Base-by-base conservation (phyloP, 1,284 basidiomycete species). In the Trametes polyzona region DNA sequence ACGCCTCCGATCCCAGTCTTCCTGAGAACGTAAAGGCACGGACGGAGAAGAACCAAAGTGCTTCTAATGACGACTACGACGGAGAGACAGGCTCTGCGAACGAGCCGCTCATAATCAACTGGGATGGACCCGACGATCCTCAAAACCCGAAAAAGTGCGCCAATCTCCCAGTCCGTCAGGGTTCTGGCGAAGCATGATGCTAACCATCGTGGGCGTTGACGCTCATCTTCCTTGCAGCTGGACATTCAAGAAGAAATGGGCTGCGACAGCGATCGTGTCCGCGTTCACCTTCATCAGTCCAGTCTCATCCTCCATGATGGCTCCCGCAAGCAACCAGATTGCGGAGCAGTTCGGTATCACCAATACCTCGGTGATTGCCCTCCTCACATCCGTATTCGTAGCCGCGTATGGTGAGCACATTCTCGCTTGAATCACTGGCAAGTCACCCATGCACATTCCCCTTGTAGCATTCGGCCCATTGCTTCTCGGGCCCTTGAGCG, bases 291-390 rank as follows among this genome's bases (percentile, higher is more conserved):
- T 88, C 65, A 85, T 89, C 52, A 81, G 79, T 8, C 86, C 86
- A 0, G 77, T 87, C 3, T 83, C 87, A 1, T 87, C 86, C 3
- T 82, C 86, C n/a, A 88, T 91, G 82, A 78, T 90, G 29, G 86
- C 92, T 0, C 88, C 90, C 0, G 87, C 88, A 0, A 76, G 79
- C 1, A 64, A 64, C 0, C 78, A 82, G 44, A 63, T 92, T 7
- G 83, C 86, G 0, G 50, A 62, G 12, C 71, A 86, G 21, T 85
- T 89, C 61, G 79, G 81, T 0, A 78, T 92, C 16, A 82, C 80
- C 3, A 82, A 67, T 59, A 65, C 63, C 1, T 80, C 78, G 3
- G 59, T 86, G 2, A 74, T 83, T 14, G 85, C 85, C 0, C 77
- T 92, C 68, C 80, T 80, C 4, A 84, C 83, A 0, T 87, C 85